Percentiles rank a stretch among this genome's conserved stretches.
These are phyloP conservation scores for Theileria annulata DNA, from an alignment of 169 alveolate genomes.

Conservation along the genomic window DNA sequence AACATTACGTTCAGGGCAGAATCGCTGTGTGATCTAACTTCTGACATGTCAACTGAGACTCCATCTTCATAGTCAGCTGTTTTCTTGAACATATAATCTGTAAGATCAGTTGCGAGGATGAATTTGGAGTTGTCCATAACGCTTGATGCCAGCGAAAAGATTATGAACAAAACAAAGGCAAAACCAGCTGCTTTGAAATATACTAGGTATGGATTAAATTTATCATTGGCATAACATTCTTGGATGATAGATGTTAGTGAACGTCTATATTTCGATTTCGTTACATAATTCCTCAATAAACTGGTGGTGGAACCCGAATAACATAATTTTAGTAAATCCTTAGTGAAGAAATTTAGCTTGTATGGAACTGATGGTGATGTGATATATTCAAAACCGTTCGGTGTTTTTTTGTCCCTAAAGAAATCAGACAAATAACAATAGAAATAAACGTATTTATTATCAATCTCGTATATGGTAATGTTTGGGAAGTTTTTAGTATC, in stretches of 20 bases:
- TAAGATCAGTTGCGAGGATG: background rate
- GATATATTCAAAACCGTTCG: background rate
- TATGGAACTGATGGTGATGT: background rate
- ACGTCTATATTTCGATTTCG: background rate
- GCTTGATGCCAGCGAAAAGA: background rate
- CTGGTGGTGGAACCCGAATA: background rate
- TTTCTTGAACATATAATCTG: background rate
- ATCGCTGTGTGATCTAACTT: background rate
- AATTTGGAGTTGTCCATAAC: background rate
- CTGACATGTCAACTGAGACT: background rate
- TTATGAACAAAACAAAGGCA: background rate
- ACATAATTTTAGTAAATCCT: conserved; percentile 1
- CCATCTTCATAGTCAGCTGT: background rate
- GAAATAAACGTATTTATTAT: background rate
- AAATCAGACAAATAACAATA: background rate
- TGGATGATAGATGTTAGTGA: background rate
- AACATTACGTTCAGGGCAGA: background rate
- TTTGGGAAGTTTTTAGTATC: background rate
- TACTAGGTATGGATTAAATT: conserved; percentile 5
- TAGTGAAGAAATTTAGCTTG: background rate
- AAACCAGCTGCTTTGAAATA: background rate
- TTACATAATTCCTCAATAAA: background rate
- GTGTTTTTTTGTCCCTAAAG: background rate
- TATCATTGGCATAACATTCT: background rate
- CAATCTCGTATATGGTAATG: background rate